Evolutionary conservation across 2,329 filamentous ascomycete genomes (phyloP).

Genomic region (Trichoderma sp.): DNA sequence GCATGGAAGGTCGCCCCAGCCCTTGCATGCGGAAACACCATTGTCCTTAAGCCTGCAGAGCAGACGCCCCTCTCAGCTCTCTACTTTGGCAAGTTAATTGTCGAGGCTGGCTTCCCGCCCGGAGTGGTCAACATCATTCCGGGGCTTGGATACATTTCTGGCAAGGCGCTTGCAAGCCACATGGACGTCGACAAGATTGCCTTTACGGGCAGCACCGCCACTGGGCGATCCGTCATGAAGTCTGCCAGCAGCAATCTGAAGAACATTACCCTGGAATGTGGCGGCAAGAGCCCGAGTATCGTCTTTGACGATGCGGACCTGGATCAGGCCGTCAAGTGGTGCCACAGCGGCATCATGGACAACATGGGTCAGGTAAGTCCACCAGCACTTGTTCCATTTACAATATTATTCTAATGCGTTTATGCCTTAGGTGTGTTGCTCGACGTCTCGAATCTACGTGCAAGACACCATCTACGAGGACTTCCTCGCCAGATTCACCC

Average conservation of each 20-base stretch:
- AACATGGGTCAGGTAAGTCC: constrained; percentile 63
- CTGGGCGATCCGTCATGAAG: constrained; percentile 62
- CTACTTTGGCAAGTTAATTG: constrained; percentile 17
- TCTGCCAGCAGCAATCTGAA: constrained; percentile 74
- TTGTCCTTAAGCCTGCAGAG: constrained; percentile 71
- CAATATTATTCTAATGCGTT: neutral
- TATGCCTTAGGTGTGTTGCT: neutral
- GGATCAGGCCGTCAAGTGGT: constrained; percentile 22
- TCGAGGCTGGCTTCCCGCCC: constrained; percentile 18
- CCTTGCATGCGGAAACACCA: constrained; percentile 66
- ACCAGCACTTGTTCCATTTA: neutral
- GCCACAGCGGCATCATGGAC: constrained; percentile 47
- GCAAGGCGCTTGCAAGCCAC: constrained; percentile 17
- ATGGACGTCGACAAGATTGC: constrained; percentile 27
- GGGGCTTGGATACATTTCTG: constrained; percentile 13
- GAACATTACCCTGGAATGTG: constrained; percentile 75
- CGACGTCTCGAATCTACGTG: constrained; percentile 42
- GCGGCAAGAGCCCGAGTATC: constrained; percentile 55
- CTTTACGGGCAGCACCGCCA: constrained; percentile 21
- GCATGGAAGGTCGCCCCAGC: constrained; percentile 76
- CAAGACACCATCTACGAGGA: constrained; percentile 41
- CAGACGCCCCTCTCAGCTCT: constrained; percentile 52
- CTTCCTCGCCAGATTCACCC: constrained; percentile 45
- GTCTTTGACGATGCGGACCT: constrained; percentile 25
- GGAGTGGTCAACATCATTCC: constrained; percentile 27